These are phyloP conservation scores for Apostasia ramifera DNA, from an alignment of 106 monocot species.

Conservation along the genomic window DNA sequence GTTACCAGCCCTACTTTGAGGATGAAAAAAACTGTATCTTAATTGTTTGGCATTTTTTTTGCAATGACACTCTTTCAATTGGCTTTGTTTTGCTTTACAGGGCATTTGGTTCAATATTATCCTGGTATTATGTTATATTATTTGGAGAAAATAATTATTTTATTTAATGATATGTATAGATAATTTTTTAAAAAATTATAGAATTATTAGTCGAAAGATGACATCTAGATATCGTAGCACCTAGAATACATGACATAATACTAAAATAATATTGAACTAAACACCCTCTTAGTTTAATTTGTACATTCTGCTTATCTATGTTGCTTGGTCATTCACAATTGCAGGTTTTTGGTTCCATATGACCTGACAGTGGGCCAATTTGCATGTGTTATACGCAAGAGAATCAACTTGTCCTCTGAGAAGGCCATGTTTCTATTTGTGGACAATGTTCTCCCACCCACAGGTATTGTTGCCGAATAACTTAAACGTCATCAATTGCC, in stretches of 20 bases:
- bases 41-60: not conserved
- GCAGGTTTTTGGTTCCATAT: constrained; percentile 25
- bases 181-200: no score
- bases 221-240: no score
- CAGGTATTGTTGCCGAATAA: constrained; percentile 8
- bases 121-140: no score
- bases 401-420: constrained; percentile 19
- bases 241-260: no score
- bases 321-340: not conserved
- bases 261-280: no score
- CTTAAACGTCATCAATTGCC: no score
- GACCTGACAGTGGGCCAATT: constrained; percentile 29
- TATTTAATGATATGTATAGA: no score
- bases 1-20: no score
- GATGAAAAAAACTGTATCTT: not conserved
- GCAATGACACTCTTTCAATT: not conserved
- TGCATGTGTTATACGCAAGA: constrained; percentile 26
- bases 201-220: no score
- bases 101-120: no score
- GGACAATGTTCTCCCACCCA: constrained; percentile 25
- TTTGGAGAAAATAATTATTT: no score
- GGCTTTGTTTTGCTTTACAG: not conserved
- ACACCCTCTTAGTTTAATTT: no score
- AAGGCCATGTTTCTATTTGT: constrained; percentile 31
- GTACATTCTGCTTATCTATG: not conserved